Evolutionary conservation across 2,329 filamentous ascomycete genomes (phyloP).

Genomic region (Drechslera avenae): DNA sequence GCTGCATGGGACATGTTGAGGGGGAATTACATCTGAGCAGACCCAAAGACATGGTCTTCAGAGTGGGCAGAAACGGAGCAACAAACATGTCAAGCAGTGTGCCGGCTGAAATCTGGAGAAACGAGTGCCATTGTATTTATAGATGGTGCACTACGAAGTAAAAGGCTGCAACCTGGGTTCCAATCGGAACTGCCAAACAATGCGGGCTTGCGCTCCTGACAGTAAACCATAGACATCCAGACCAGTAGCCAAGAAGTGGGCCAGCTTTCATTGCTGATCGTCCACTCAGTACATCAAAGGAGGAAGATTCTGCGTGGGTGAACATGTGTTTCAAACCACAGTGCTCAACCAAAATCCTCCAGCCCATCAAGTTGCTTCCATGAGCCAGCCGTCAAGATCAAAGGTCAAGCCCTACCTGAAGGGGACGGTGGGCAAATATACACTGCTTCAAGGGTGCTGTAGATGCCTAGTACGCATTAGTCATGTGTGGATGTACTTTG

Average conservation of each 20-base stretch:
- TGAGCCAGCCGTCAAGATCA: constrained; percentile 5
- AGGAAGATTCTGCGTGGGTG: neutral
- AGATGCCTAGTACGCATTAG: constrained; percentile 35
- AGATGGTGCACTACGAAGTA: constrained; percentile 2
- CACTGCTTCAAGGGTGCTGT: constrained; percentile 7
- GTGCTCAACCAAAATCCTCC: constrained; percentile 2
- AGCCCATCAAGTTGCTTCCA: constrained; percentile 4
- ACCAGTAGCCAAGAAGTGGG: constrained; percentile 9
- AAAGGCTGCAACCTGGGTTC: constrained; percentile 2
- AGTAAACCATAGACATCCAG: constrained; percentile 4
- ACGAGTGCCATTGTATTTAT: constrained; percentile 12
- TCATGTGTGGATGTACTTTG: constrained; percentile 25
- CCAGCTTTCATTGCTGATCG: neutral
- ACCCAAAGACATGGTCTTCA: neutral
- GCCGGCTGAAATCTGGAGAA: constrained; percentile 1
- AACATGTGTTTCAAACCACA: neutral
- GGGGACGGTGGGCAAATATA: constrained; percentile 10
- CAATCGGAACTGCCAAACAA: neutral
- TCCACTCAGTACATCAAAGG: constrained; percentile 4
- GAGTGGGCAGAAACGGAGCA: neutral
- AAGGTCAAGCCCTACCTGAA: constrained; percentile 26
- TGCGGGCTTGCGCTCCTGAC: constrained; percentile 2
- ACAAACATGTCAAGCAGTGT: neutral
- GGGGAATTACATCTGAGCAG: neutral
- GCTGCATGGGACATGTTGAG: constrained; percentile 25